phyloP scores from a whole-genome alignment of 176 grass and related monocot species.

The barley (Hordeum vulgare) region MorexV3_pseudomolecules_assembly NC_058523.1:368295415-368295914 shows the following conservation, averaged over 20 bases:
- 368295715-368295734: background rate
- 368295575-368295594: too few relatives aligned
- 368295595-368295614: background rate
- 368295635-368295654: background rate
- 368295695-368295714: background rate
- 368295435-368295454: too few relatives aligned
- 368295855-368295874: background rate
- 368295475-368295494: too few relatives aligned
- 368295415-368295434: too few relatives aligned
- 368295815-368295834: slow-evolving; percentile 16
- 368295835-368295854: background rate
- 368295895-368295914: slow-evolving; percentile 25
- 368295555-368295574: too few relatives aligned
- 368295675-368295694: background rate
- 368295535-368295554: too few relatives aligned
- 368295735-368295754: slow-evolving; percentile 26
- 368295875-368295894: slow-evolving; percentile 35
- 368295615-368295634: background rate
- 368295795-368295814: background rate
- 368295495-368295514: too few relatives aligned
- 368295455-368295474: too few relatives aligned
- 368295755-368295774: slow-evolving; percentile 37
- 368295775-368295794: slow-evolving; percentile 49
- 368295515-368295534: too few relatives aligned
- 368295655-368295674: background rate